A percentile compares a stretch with the other conserved stretches of the same genome.
Conservation (phyloP, 1,139 yeast genomes). For the Geotrichum macrosporum region DNA sequence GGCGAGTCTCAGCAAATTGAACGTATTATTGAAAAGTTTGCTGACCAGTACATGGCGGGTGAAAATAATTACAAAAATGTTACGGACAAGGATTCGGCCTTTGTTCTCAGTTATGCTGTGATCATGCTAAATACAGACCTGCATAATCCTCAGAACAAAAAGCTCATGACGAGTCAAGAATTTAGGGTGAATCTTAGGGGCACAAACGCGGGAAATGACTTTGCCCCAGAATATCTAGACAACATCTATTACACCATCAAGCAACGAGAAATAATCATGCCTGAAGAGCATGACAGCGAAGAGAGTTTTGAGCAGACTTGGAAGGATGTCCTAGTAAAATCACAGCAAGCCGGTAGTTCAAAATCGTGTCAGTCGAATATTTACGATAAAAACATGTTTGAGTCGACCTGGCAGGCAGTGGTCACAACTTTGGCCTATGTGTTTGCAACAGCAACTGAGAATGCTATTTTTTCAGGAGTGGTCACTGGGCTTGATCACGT, state of each 20-base stretch:
- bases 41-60: conserved; percentile 61
- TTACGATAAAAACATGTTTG: conserved; percentile 70
- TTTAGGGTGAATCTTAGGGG: conserved; percentile 79
- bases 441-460: conserved; percentile 85
- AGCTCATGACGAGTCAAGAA: conserved; percentile 83
- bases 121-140: conserved; percentile 90
- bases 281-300: conserved; percentile 85
- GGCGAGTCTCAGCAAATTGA: conserved; percentile 98
- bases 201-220: conserved; percentile 65
- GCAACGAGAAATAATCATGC: conserved; percentile 90
- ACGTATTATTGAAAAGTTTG: conserved; percentile 81
- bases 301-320: conserved; percentile 93
- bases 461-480: conserved; percentile 79
- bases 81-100: conserved; percentile 74
- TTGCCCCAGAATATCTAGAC: conserved; percentile 66
- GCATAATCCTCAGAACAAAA: conserved; percentile 69
- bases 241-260: conserved; percentile 76
- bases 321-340: conserved; percentile 67
- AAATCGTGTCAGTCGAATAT: conserved; percentile 35
- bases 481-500: conserved; percentile 84
- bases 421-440: conserved; percentile 68
- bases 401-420: conserved; percentile 55
- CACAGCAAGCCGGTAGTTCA: conserved; percentile 33
- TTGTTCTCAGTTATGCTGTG: conserved; percentile 85
- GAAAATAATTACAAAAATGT: conserved; percentile 19